A percentile compares a stretch with the other conserved stretches of the same genome.
These are phyloP conservation scores for Sclerotinia borealis DNA, from an alignment of 2,329 filamentous ascomycete genomes.

Conservation along the genomic window DNA sequence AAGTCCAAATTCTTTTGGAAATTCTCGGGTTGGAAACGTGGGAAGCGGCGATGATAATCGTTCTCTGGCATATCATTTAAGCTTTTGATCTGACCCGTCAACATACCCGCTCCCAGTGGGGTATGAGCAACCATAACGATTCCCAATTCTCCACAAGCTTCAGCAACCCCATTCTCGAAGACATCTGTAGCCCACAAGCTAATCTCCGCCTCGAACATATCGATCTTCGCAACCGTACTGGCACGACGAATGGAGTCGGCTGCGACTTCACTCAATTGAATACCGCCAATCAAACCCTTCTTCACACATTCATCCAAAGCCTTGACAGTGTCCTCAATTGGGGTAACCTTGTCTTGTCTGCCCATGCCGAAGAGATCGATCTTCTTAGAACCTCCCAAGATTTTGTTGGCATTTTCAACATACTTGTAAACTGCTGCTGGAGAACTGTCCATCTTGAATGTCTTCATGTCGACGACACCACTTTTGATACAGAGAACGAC, in stretches of 20 bases:
- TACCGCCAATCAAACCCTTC: conserved; percentile 37
- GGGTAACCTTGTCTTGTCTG: conserved; percentile 39
- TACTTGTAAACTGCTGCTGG: conserved; percentile 42
- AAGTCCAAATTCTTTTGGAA: conserved; percentile 61
- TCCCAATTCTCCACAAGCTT: conserved; percentile 50
- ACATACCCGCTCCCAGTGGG: conserved; percentile 59
- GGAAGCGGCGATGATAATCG: conserved; percentile 44
- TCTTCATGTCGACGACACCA: conserved; percentile 28
- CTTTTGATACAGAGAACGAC: conserved; percentile 60
- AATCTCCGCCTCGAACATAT: conserved; percentile 38
- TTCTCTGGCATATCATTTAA: conserved; percentile 47
- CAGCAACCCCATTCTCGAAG: conserved; percentile 31
- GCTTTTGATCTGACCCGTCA: conserved; percentile 45
- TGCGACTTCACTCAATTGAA: conserved; percentile 37
- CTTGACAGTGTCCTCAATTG: conserved; percentile 34
- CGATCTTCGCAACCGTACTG: conserved; percentile 32
- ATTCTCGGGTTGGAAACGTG: conserved; percentile 55
- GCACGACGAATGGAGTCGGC: conserved; percentile 37
- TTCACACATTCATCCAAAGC: conserved; percentile 32
- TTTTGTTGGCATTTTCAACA: conserved; percentile 47
- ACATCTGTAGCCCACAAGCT: background rate
- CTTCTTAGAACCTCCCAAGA: conserved; percentile 39
- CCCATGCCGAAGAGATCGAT: conserved; percentile 48
- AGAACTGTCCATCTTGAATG: background rate
- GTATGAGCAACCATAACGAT: conserved; percentile 59